phyloP scores from a whole-genome alignment of 2,329 filamentous ascomycete genomes.

The Ceratocystis smalleyi region DNA sequence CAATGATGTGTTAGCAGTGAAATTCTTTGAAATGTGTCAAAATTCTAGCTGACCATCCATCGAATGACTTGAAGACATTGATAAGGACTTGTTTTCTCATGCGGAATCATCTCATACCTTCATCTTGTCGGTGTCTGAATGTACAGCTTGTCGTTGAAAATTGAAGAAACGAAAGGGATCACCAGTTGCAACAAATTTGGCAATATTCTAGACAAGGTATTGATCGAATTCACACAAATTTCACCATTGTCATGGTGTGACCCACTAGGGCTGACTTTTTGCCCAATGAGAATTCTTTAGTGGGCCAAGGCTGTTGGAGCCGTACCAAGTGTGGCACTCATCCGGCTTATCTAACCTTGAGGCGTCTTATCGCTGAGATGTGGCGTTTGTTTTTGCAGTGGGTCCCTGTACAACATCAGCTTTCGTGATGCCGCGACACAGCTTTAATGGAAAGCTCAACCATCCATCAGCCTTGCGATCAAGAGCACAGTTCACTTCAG shows the following conservation, averaged over 20 bases:
- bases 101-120: constrained; percentile 12
- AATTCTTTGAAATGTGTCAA: not conserved
- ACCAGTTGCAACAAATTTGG: constrained; percentile 6
- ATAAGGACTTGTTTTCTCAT: not conserved
- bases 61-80: too few species aligned
- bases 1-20: constrained; percentile 1
- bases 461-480: not conserved
- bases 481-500: not conserved
- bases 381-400: not conserved
- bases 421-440: not conserved
- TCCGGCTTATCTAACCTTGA: not conserved
- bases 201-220: constrained; percentile 6
- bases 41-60: too few species aligned
- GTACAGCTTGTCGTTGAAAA: constrained; percentile 16
- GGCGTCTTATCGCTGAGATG: too few species aligned
- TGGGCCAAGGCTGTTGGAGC: not conserved
- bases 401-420: not conserved
- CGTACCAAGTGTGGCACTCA: constrained; percentile 11
- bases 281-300: constrained; percentile 6
- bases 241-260: constrained; percentile 9
- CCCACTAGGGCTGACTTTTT: constrained; percentile 14
- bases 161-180: constrained; percentile 6
- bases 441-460: not conserved
- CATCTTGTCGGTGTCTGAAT: constrained; percentile 17
- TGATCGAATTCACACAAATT: constrained; percentile 11